phyloP scores from a whole-genome alignment of 805 yeast genomes.

The Kluyveromyces siamensis region DNA sequence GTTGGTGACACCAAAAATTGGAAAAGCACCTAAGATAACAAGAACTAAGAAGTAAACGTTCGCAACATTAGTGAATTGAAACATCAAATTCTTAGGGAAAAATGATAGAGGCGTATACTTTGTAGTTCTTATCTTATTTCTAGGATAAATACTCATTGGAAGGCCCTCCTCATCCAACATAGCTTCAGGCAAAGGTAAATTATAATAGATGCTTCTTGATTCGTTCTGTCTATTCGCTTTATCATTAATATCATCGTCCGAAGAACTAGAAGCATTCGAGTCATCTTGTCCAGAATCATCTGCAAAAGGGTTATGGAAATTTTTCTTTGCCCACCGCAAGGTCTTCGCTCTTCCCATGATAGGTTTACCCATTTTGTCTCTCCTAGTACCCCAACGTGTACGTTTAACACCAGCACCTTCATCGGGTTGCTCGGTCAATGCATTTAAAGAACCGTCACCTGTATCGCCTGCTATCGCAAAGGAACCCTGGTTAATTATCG shows the following conservation, averaged over 20 bases:
- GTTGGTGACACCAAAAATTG: constrained; percentile 71
- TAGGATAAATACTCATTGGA: constrained; percentile 54
- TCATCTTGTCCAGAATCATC: constrained; percentile 13
- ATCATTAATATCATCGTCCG: constrained; percentile 28
- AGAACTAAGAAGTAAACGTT: constrained; percentile 76
- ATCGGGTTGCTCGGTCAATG: constrained; percentile 5
- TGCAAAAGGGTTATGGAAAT: constrained; percentile 28
- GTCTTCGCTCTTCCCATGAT: constrained; percentile 51
- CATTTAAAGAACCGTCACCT: not conserved
- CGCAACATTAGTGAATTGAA: constrained; percentile 84
- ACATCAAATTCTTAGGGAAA: constrained; percentile 70
- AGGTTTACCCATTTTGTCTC: constrained; percentile 66
- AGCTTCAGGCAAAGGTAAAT: constrained; percentile 50
- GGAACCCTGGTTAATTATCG: constrained; percentile 12
- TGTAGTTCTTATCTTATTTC: constrained; percentile 91
- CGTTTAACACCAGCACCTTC: constrained; percentile 44
- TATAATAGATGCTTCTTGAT: constrained; percentile 47
- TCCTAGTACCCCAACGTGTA: constrained; percentile 86
- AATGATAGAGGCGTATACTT: constrained; percentile 88
- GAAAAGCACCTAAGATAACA: constrained; percentile 70
- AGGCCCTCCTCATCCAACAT: constrained; percentile 51
- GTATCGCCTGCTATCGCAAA: constrained; percentile 5
- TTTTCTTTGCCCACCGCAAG: constrained; percentile 38
- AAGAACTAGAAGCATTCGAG: constrained; percentile 16
- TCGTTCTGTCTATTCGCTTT: constrained; percentile 31